Conservation (phyloP, 495 filamentous ascomycete genomes). For the Aspergillus olivimuriae region DNA sequence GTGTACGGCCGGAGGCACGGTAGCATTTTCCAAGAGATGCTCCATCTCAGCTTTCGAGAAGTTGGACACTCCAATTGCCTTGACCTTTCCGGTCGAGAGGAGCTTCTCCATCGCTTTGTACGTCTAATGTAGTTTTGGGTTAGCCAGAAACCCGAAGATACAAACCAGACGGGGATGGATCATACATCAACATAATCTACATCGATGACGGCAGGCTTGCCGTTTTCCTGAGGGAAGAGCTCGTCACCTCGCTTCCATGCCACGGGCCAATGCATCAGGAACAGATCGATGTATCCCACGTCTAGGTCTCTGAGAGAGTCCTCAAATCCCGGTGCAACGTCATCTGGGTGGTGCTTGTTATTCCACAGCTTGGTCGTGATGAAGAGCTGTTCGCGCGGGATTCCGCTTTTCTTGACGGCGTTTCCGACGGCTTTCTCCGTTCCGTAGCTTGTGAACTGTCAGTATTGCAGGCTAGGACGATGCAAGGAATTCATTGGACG, state of each 20-base stretch:
- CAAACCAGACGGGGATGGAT: too few species aligned
- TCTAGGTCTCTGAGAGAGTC: conserved; percentile 54
- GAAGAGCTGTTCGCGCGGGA: conserved; percentile 46
- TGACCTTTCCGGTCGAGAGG: conserved; percentile 45
- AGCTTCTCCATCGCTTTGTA: conserved; percentile 59
- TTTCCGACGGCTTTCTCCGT: conserved; percentile 8
- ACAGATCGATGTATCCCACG: conserved; percentile 60
- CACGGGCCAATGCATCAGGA: conserved; percentile 59
- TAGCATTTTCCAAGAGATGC: too few species aligned
- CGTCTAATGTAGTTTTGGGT: too few species aligned
- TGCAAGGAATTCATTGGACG: too few species aligned
- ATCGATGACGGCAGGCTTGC: too few species aligned
- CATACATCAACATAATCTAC: too few species aligned
- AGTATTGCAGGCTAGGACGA: too few species aligned
- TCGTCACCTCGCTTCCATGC: conserved; percentile 33
- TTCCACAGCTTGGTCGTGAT: conserved; percentile 65
- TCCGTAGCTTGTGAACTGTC: too few species aligned
- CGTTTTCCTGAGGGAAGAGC: conserved; percentile 27
- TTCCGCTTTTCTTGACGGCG: conserved; percentile 9
- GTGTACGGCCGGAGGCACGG: conserved; percentile 56
- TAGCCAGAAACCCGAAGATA: too few species aligned
- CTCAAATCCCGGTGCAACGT: conserved; percentile 49
- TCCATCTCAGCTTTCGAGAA: conserved; percentile 62
- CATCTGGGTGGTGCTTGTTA: conserved; percentile 53
- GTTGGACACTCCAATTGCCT: conserved; percentile 70